phyloP scores from a whole-genome alignment of 169 alveolate species.

The Neospora caninum region DNA sequence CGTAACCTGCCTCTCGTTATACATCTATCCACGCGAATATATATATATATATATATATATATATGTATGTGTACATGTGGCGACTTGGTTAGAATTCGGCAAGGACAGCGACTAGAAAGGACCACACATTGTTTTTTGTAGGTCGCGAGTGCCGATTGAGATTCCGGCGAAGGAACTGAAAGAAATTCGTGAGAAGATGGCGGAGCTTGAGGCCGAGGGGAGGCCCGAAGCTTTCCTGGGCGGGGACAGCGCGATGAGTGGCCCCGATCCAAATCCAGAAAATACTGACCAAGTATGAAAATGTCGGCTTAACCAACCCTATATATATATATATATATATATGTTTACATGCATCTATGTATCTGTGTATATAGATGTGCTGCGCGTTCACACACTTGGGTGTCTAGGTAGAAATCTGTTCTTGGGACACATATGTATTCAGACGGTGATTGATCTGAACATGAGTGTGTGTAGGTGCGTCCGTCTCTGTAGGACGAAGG shows the following conservation, averaged over 20 bases:
- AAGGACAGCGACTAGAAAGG: neutral
- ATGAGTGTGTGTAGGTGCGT: too few species aligned
- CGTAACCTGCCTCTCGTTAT: neutral
- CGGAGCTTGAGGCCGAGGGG: slow-evolving; percentile 42
- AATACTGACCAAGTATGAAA: neutral
- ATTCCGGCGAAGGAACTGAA: slow-evolving; percentile 49
- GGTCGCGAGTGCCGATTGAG: slow-evolving; percentile 63
- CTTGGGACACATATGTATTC: too few species aligned
- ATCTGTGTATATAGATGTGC: neutral
- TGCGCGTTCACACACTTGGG: too few species aligned
- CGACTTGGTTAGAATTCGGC: neutral
- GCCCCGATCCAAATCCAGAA: neutral
- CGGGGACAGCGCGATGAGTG: neutral
- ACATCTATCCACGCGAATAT: neutral
- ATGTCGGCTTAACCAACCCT: neutral
- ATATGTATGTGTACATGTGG: neutral
- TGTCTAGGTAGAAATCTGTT: too few species aligned
- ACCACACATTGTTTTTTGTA: neutral
- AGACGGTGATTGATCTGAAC: too few species aligned
- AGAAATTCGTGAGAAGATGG: slow-evolving; percentile 44
- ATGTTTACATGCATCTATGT: neutral
- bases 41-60: neutral
- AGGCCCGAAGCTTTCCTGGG: neutral
- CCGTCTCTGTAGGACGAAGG: too few species aligned
- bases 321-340: neutral